Base-by-base conservation (phyloP, 164 flowering plant genomes). In the Kingdonia uniflora region DNA sequence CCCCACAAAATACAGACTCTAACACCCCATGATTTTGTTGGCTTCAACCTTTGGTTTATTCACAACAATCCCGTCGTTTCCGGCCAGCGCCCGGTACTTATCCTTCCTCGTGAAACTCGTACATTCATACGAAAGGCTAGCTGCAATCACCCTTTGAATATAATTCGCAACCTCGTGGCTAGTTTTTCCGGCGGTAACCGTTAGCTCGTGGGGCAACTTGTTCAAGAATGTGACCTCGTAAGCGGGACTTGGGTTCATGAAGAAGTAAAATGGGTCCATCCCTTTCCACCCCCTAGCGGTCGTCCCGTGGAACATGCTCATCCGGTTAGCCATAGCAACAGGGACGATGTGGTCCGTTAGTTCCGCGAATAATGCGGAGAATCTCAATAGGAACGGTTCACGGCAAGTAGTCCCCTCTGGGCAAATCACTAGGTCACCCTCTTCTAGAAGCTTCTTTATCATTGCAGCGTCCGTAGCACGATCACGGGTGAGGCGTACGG, bases 201-300 rank as follows among this genome's bases (percentile, higher is more conserved):
- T 73, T 10, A 72, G 51, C 46, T 76, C 84, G 10, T 16, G 3
- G 0, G 86, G 88, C 60, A 85, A 58, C 70, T 78, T 75, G 55
- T 70, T 75, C 65, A 84, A 64, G 66, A 81, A 84, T 0, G 78
- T 77, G 0, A 84, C 83, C 47, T 81, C 85, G 49, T 81, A 81
- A 0, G 63, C 79, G 0, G 87, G 87, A 42, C 87, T 74, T 0
- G 87, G 87, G 61, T 81, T 81, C 94, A 85, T 85, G 64, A 85
- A 80, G 69, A 77, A 82, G 69, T 67, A 82, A 48, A 80, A 72
- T 1, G 86, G 78, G 64, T 85, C 88, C 80, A 80, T 69, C 20
- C 80, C 84, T 48, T 85, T 82, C 82, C 84, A 80, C 35, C 94
- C 88, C 14, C 80, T 59, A 0, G 85, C 94, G 0, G 94, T 85